These are phyloP conservation scores for Talaromyces ruber DNA, from an alignment of 495 filamentous ascomycete genomes.

Conservation along the genomic window DNA sequence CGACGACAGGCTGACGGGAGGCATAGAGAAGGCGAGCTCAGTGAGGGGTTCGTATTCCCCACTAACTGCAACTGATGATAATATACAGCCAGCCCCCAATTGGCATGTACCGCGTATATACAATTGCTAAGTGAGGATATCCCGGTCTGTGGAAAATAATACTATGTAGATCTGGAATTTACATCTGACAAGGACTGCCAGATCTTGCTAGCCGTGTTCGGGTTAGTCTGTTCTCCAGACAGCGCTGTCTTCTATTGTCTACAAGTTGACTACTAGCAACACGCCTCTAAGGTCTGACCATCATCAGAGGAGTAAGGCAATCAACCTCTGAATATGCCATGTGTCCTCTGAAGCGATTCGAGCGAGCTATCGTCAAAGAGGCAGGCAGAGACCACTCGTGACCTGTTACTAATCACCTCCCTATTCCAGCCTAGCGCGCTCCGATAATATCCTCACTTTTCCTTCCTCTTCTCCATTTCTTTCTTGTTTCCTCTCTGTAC, in stretches of 20 bases:
- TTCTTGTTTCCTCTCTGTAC: slow-evolving; percentile 7
- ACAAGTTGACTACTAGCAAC: neutral
- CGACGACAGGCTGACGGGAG: slow-evolving; percentile 1
- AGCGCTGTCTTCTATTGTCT: neutral
- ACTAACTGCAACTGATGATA: neutral
- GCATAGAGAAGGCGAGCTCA: neutral
- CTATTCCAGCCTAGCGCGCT: neutral
- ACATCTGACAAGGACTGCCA: neutral
- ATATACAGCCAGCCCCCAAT: neutral
- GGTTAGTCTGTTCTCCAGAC: neutral
- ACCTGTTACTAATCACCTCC: neutral
- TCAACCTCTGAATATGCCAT: neutral
- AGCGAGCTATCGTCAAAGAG: neutral
- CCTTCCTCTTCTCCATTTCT: slow-evolving; percentile 8
- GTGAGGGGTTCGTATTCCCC: slow-evolving; percentile 3
- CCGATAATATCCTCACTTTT: neutral
- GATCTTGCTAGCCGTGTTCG: neutral
- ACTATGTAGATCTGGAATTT: too few species aligned
- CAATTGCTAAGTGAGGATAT: neutral
- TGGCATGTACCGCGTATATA: neutral
- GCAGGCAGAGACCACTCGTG: neutral
- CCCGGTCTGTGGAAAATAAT: neutral
- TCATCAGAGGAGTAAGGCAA: neutral
- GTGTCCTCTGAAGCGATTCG: neutral
- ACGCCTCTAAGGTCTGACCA: neutral